Evolutionary conservation across 345 rosid genomes (phyloP), one percentile per base, ranked within the genome.

Genomic region (Boechera retrofracta): DNA sequence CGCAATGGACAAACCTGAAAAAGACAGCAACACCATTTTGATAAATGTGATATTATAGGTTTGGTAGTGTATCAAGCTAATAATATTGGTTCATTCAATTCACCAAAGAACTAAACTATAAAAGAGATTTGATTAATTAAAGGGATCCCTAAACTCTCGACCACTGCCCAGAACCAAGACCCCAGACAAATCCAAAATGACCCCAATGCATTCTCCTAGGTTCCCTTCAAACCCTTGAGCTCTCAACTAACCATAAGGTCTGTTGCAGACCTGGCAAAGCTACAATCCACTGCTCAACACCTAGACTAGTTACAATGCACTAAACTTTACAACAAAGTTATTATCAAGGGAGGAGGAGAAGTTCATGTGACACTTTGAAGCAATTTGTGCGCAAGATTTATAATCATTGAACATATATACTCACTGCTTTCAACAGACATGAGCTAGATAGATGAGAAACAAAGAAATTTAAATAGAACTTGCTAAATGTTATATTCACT

Each of bases 1-100:
- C 9, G 86, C 89, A 77, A 90, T 76, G 36, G 97, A 87, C 49
- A 83, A 80, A 78, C 95, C 98, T 92, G 87, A 51, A 78, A 68
- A 68, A 77, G 2, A 15, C n/a, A 32, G 53, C 4, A 54, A 5
- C 67, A 32, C 35, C 48, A 16, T 5, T 29, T 77, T 29, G 11
- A 51, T 31, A 18, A 16, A 61, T 51, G 47, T 8, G 7, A 72
- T 60, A 29, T 39, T 57, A 31, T 5, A 69, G 5, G 42, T 45
- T 9, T 6, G 36, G 13, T 63, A 24, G 57, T 47, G 32, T 69
- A 69, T 32, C 31, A 47, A 44, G 42, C 42, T 8, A 6, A n/a
- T 49, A 18, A 49, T 49, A 7, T 7, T 49, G 54, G 35, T 13
- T 63, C 28, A 16, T 35, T 42, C 9, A 24, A 6, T 21, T 10